Evolutionary conservation across 495 filamentous ascomycete species (phyloP).

Genomic region (Penicillium taxi): DNA sequence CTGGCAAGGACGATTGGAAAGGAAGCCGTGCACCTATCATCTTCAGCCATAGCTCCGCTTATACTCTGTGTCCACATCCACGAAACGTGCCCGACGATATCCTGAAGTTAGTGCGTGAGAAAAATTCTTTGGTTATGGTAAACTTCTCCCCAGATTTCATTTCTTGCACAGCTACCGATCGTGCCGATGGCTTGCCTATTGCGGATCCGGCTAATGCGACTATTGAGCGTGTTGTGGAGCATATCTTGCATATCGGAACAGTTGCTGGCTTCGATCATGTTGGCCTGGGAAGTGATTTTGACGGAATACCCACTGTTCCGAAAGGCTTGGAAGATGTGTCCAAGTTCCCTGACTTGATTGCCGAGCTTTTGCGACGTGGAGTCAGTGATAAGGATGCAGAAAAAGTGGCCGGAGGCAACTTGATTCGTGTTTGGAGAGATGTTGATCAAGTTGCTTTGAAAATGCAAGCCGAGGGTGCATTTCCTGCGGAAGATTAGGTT

Average conservation of each 20-base stretch:
- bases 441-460: slow-evolving; percentile 57
- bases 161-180: slow-evolving; percentile 44
- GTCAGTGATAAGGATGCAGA: slow-evolving; percentile 58
- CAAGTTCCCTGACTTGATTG: slow-evolving; percentile 73
- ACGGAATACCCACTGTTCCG: slow-evolving; percentile 45
- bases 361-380: slow-evolving; percentile 59
- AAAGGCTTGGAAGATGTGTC: slow-evolving; percentile 65
- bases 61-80: slow-evolving; percentile 45
- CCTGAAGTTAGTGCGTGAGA: slow-evolving; percentile 45
- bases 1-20: slow-evolving; percentile 32
- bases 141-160: slow-evolving; percentile 70
- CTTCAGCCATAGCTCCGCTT: slow-evolving; percentile 50
- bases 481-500: slow-evolving; percentile 52
- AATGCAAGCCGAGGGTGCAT: slow-evolving; percentile 52
- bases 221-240: slow-evolving; percentile 64
- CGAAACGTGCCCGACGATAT: slow-evolving; percentile 56
- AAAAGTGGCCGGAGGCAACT: slow-evolving; percentile 64
- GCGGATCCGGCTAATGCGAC: slow-evolving; percentile 58
- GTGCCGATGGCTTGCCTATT: slow-evolving; percentile 35
- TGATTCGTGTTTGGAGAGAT: slow-evolving; percentile 69
- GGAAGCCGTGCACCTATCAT: slow-evolving; percentile 47
- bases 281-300: slow-evolving; percentile 57
- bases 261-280: slow-evolving; percentile 54
- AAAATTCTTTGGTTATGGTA: slow-evolving; percentile 52
- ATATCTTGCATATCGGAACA: slow-evolving; percentile 49